Evolutionary conservation across 2,329 filamentous ascomycete species (phyloP).

Genomic region (Bipolaris zeicola): DNA sequence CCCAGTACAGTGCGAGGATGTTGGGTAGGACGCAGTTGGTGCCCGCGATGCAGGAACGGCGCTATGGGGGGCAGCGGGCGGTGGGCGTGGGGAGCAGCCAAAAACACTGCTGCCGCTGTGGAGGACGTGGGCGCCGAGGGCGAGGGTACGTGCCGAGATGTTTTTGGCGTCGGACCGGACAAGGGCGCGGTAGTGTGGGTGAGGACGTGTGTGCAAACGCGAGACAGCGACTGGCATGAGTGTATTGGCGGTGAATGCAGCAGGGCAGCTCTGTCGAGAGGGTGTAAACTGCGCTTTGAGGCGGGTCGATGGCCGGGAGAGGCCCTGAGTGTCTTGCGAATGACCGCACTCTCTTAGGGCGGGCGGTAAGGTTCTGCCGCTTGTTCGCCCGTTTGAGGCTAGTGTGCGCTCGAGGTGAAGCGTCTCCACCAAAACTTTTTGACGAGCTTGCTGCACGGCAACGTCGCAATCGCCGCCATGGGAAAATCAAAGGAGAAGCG

Average conservation of each 20-base stretch:
- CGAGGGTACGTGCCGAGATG: constrained; percentile 19
- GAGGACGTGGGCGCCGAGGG: constrained; percentile 33
- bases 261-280: constrained; percentile 15
- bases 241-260: constrained; percentile 9
- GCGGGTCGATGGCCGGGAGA: constrained; percentile 20
- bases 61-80: constrained; percentile 18
- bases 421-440: constrained; percentile 42
- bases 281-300: constrained; percentile 25
- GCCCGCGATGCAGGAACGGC: constrained; percentile 24
- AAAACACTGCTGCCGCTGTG: constrained; percentile 32
- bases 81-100: constrained; percentile 34
- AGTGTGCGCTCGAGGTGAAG: constrained; percentile 9
- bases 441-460: constrained; percentile 16
- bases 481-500: constrained; percentile 41
- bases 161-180: constrained; percentile 14
- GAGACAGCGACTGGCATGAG: constrained; percentile 25
- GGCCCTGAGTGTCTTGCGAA: constrained; percentile 25
- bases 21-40: constrained; percentile 8
- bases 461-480: constrained; percentile 32
- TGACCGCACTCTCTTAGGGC: constrained; percentile 20
- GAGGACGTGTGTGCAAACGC: constrained; percentile 13
- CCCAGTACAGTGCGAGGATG: constrained; percentile 25
- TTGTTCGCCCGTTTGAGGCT: constrained; percentile 4
- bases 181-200: constrained; percentile 9
- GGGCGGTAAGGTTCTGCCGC: constrained; percentile 22